Percentiles rank a stretch among this genome's conserved stretches.
These are phyloP conservation scores for Candida orba DNA, from an alignment of 805 yeast genomes.

Conservation along the genomic window DNA sequence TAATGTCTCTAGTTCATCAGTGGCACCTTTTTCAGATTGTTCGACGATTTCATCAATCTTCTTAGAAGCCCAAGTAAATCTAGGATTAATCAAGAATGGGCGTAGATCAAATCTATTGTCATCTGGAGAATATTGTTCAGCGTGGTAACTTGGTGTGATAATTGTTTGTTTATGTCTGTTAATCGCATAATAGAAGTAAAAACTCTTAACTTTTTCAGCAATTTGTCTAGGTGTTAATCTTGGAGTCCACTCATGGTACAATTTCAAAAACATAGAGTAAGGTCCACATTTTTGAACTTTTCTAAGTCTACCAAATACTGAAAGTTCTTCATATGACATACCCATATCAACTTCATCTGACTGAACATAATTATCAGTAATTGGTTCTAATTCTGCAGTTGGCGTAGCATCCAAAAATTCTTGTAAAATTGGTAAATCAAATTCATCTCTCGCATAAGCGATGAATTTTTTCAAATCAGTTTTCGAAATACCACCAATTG, in stretches of 20 bases:
- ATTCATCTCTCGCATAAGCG: constrained; percentile 62
- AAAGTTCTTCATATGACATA: constrained; percentile 89
- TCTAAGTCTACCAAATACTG: constrained; percentile 83
- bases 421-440: constrained; percentile 67
- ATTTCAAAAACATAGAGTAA: constrained; percentile 83
- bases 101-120: constrained; percentile 94
- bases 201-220: constrained; percentile 87
- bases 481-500: constrained; percentile 98
- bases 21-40: constrained; percentile 37
- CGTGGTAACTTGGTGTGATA: constrained; percentile 96
- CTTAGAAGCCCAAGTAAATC: constrained; percentile 82
- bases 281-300: constrained; percentile 96
- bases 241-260: constrained; percentile 90
- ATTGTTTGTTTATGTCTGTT: constrained; percentile 97
- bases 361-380: constrained; percentile 85
- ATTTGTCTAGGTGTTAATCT: constrained; percentile 73
- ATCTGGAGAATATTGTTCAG: constrained; percentile 97
- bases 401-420: constrained; percentile 89
- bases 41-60: constrained; percentile 78
- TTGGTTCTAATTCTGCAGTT: constrained; percentile 97
- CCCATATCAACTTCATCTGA: constrained; percentile 99
- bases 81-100: constrained; percentile 90
- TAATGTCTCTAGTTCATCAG: constrained; percentile 28
- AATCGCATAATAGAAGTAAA: constrained; percentile 89
- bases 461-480: constrained; percentile 86